These are phyloP conservation scores for Alternaria arborescens DNA, from an alignment of 2,329 filamentous ascomycete species.

Conservation along the genomic window DNA sequence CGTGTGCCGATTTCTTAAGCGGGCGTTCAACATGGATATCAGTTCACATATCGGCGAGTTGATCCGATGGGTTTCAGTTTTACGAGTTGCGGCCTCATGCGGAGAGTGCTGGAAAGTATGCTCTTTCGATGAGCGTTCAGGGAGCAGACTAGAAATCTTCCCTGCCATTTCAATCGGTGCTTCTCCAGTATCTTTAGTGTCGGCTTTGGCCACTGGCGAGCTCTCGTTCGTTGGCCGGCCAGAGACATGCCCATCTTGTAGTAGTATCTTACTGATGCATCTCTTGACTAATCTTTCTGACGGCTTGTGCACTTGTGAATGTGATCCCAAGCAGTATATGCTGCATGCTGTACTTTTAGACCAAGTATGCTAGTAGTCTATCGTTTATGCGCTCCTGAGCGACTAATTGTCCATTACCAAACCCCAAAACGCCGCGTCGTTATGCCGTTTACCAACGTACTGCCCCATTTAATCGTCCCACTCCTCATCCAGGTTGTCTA, in stretches of 20 bases:
- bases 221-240: neutral
- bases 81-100: neutral
- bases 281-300: neutral
- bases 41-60: neutral
- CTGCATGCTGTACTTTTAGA: neutral
- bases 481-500: slow-evolving; percentile 95
- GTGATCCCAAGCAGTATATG: neutral
- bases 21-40: neutral
- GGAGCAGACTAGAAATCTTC: neutral
- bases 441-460: neutral
- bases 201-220: neutral
- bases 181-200: neutral
- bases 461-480: slow-evolving; percentile 75
- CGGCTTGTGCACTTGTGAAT: neutral
- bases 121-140: neutral
- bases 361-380: neutral
- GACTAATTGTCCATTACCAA: slow-evolving; percentile 6
- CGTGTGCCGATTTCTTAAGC: neutral
- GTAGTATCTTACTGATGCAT: neutral
- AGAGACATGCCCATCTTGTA: neutral
- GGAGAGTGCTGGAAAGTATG: neutral
- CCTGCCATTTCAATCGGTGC: neutral
- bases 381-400: slow-evolving; percentile 7
- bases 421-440: slow-evolving; percentile 13
- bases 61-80: neutral